Evolutionary conservation across 208 protist species (phyloP), one percentile per base, ranked within the genome.

Genomic region (Balamuthia mandrillaris): DNA sequence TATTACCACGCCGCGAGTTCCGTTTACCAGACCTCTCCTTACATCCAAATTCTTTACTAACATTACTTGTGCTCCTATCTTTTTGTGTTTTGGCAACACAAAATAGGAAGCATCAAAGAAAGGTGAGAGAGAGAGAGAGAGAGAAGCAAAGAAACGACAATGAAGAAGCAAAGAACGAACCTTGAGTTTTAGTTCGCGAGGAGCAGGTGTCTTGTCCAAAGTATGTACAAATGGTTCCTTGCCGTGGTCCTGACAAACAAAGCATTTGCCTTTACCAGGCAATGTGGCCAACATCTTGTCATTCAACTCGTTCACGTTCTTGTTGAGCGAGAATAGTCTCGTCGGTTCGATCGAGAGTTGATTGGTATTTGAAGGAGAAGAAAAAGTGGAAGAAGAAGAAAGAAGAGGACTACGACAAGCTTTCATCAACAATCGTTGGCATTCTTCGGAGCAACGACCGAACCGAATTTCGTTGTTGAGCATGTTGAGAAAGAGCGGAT

Each of bases 21-120:
- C 86, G 87, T 94, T 93, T 5, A 92, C 78, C 12, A 94, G 60
- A 18, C 58, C 81, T n/a, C n/a, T n/a, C n/a, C n/a, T n/a, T n/a
- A n/a, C n/a, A n/a, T n/a, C n/a, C n/a, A n/a, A n/a, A n/a, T n/a
- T n/a, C n/a, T n/a, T n/a, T n/a, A n/a, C n/a, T n/a, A n/a, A n/a
- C n/a, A n/a, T n/a, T n/a, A n/a, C n/a, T n/a, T n/a, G n/a, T n/a
- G n/a, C n/a, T n/a, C n/a, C n/a, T n/a, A n/a, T n/a, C n/a, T n/a
- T n/a, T n/a, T n/a, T n/a, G n/a, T n/a, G n/a, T n/a, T n/a, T n/a
- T n/a, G n/a, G n/a, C n/a, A n/a, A n/a, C n/a, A n/a, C n/a, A n/a
- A n/a, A n/a, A n/a, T n/a, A n/a, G n/a, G n/a, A n/a, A n/a, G n/a
- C n/a, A n/a, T n/a, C n/a, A n/a, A n/a, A n/a, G n/a, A n/a, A n/a